phyloP scores from a whole-genome alignment of 805 yeast species.

The Yueomyces sinensis region DNA sequence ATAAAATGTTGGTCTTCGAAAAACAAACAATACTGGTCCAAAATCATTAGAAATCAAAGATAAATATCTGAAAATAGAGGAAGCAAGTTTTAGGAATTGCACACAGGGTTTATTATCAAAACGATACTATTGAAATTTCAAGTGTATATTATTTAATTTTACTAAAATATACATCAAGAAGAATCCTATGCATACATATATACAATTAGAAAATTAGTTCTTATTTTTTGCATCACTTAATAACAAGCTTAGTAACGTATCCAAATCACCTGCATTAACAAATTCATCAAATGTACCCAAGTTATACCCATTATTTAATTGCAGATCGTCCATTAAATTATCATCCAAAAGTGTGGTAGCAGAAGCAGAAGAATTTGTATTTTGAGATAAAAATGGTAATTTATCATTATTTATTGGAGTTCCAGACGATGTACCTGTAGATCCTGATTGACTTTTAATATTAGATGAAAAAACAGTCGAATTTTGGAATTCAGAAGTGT shows the following conservation, averaged over 20 bases:
- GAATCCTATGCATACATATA: too few species aligned
- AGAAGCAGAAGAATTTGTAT: not conserved
- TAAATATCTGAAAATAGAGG: too few species aligned
- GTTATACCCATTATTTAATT: slow-evolving; percentile 6
- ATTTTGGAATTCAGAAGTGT: not conserved
- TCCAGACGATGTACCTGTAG: not conserved
- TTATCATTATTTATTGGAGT: not conserved
- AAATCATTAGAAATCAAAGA: too few species aligned
- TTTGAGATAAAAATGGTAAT: not conserved
- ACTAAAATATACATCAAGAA: too few species aligned
- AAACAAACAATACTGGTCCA: too few species aligned
- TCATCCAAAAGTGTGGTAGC: not conserved
- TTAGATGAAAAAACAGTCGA: not conserved
- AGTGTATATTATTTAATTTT: not conserved
- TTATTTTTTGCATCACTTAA: not conserved
- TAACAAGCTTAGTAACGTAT: slow-evolving; percentile 8
- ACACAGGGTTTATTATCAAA: too few species aligned
- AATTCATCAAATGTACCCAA: slow-evolving; percentile 23
- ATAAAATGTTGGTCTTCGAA: too few species aligned
- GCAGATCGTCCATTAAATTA: too few species aligned
- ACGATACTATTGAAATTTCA: not conserved
- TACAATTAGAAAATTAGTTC: too few species aligned
- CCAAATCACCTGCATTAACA: slow-evolving; percentile 16
- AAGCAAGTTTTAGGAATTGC: too few species aligned
- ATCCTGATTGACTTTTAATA: not conserved